These are phyloP conservation scores for Calonectria hawksworthii DNA, from an alignment of 2,329 filamentous ascomycete genomes.

Conservation along the genomic window DNA sequence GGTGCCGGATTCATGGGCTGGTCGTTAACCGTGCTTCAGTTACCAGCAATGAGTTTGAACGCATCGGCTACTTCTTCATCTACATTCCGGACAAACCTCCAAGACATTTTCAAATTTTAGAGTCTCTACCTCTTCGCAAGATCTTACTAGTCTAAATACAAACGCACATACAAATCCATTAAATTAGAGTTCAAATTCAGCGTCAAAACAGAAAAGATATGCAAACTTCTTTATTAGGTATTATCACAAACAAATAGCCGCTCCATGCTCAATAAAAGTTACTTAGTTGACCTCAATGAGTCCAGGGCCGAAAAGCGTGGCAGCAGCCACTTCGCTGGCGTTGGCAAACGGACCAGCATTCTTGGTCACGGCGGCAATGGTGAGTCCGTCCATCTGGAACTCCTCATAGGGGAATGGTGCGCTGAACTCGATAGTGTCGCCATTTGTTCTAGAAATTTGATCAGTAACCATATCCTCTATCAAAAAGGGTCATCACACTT, in stretches of 20 bases:
- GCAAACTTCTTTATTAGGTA: background rate
- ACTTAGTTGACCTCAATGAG: background rate
- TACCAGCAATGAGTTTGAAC: background rate
- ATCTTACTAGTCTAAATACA: background rate
- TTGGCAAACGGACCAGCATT: background rate
- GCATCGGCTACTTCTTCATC: background rate
- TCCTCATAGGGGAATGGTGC: background rate
- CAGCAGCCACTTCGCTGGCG: background rate
- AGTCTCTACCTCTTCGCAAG: accelerated
- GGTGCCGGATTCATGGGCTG: background rate
- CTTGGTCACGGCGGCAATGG: background rate
- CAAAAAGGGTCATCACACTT: background rate
- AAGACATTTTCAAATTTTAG: background rate
- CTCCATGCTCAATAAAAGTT: background rate
- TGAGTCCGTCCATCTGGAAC: background rate
- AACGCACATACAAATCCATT: no score
- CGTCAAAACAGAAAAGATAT: no score
- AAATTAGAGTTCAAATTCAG: no score
- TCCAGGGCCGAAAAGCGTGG: background rate
- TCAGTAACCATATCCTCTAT: background rate
- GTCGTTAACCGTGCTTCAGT: background rate
- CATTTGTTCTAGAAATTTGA: background rate
- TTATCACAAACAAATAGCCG: background rate
- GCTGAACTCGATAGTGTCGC: background rate
- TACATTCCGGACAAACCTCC: background rate